These are phyloP conservation scores for Emmonsiellopsis sp. DNA, from an alignment of 2,329 filamentous ascomycete species.

Conservation along the genomic window DNA sequence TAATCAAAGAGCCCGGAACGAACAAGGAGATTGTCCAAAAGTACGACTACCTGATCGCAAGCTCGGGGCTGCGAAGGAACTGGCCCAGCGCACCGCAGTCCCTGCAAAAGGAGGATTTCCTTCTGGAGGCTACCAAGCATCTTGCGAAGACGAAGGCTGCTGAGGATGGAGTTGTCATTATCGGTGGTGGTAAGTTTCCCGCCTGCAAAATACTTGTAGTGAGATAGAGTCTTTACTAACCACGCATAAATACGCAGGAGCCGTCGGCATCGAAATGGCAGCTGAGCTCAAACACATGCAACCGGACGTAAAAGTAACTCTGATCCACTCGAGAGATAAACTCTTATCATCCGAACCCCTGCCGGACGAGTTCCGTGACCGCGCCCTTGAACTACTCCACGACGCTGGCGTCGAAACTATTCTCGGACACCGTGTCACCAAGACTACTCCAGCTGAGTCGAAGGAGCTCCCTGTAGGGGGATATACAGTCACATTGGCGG, in stretches of 20 bases:
- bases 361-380: slow-evolving; percentile 59
- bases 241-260: slow-evolving; percentile 37
- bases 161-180: slow-evolving; percentile 54
- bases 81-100: slow-evolving; percentile 68
- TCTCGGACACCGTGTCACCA: slow-evolving; percentile 48
- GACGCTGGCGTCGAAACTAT: slow-evolving; percentile 58
- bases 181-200: slow-evolving; percentile 53
- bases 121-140: slow-evolving; percentile 53
- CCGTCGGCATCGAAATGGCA: slow-evolving; percentile 75
- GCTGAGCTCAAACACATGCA: slow-evolving; percentile 63
- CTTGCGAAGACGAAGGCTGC: slow-evolving; percentile 47
- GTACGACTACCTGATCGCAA: slow-evolving; percentile 70
- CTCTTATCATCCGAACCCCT: slow-evolving; percentile 67
- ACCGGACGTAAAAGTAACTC: slow-evolving; percentile 57
- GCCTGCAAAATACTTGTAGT: too few species aligned
- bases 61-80: slow-evolving; percentile 58
- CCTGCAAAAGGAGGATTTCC: slow-evolving; percentile 51
- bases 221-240: background rate
- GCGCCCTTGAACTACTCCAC: slow-evolving; percentile 48
- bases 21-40: slow-evolving; percentile 28
- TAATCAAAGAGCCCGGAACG: slow-evolving; percentile 43
- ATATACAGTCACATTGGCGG: slow-evolving; percentile 50
- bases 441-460: slow-evolving; percentile 36
- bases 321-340: slow-evolving; percentile 63
- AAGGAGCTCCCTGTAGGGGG: slow-evolving; percentile 19